Evolutionary conservation across 306 rosid species (phyloP).

Genomic region (Cicer chorassanicum): DNA sequence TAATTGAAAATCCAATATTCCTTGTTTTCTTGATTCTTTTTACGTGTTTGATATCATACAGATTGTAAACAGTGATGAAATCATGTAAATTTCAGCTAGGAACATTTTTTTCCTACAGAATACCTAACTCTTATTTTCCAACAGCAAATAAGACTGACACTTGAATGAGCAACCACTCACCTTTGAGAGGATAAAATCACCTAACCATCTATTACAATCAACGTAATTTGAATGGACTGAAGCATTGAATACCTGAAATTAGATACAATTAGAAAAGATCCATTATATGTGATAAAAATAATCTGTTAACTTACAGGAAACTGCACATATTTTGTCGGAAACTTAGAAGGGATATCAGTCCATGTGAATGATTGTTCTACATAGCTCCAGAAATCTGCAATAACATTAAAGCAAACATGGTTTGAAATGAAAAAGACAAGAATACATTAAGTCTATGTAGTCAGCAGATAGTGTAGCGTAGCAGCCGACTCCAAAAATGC

Average conservation of each 20-base stretch:
- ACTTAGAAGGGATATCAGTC: slow-evolving; percentile 95
- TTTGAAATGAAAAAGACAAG: slow-evolving; percentile 21
- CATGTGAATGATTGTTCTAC: slow-evolving; percentile 94
- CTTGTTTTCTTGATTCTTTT: slow-evolving; percentile 26
- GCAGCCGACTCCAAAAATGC: too few species aligned
- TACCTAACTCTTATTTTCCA: slow-evolving; percentile 18
- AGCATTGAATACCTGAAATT: slow-evolving; percentile 78
- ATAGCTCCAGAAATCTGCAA: slow-evolving; percentile 88
- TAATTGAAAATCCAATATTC: slow-evolving; percentile 16
- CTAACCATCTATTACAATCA: slow-evolving; percentile 98
- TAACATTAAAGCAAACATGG: slow-evolving; percentile 41
- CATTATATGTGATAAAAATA: slow-evolving; percentile 37
- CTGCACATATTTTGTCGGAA: slow-evolving; percentile 95
- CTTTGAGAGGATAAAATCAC: slow-evolving; percentile 95
- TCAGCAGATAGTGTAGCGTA: too few species aligned
- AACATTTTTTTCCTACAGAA: neutral
- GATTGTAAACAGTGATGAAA: slow-evolving; percentile 22
- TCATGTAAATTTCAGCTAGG: slow-evolving; percentile 30
- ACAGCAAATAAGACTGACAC: slow-evolving; percentile 11
- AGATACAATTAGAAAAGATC: slow-evolving; percentile 30
- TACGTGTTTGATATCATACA: slow-evolving; percentile 2
- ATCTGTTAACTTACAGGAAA: slow-evolving; percentile 78
- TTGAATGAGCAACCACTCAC: slow-evolving; percentile 55
- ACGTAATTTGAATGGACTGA: slow-evolving; percentile 89
- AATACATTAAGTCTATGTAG: neutral